These are phyloP conservation scores for Macroventuria anomochaeta DNA, from an alignment of 2,329 filamentous ascomycete species.

Conservation along the genomic window DNA sequence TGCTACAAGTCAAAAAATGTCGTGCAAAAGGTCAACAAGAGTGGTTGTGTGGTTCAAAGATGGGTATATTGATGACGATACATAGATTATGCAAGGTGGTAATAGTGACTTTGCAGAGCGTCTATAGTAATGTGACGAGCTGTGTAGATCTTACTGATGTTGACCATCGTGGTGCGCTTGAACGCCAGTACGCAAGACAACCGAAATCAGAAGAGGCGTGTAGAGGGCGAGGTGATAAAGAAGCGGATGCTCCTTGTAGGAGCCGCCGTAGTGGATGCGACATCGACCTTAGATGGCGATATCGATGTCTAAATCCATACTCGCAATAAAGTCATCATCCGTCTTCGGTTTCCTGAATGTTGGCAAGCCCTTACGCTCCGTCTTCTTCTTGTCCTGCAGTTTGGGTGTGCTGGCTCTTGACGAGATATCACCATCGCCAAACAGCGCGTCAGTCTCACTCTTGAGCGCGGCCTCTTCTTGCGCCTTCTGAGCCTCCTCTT, in stretches of 20 bases:
- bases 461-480: slow-evolving; percentile 37
- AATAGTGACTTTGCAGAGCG: not conserved
- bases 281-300: slow-evolving; percentile 71
- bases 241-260: not conserved
- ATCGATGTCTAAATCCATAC: slow-evolving; percentile 89
- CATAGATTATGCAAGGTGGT: not conserved
- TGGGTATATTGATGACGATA: slow-evolving; percentile 13
- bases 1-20: no score
- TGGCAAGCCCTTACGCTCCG: slow-evolving; percentile 61
- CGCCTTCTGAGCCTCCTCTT: slow-evolving; percentile 59
- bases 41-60: no score
- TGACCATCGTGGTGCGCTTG: not conserved
- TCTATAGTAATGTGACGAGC: not conserved
- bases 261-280: no score
- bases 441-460: slow-evolving; percentile 53
- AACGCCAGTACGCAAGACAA: slow-evolving; percentile 7
- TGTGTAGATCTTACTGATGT: not conserved
- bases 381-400: slow-evolving; percentile 60
- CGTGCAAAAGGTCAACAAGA: no score
- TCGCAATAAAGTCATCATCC: slow-evolving; percentile 92
- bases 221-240: not conserved
- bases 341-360: slow-evolving; percentile 78
- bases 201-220: not conserved
- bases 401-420: slow-evolving; percentile 53
- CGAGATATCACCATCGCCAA: slow-evolving; percentile 51